Conservation (phyloP, 2,329 filamentous ascomycete genomes). For the Stachybotrys echinatus region DNA sequence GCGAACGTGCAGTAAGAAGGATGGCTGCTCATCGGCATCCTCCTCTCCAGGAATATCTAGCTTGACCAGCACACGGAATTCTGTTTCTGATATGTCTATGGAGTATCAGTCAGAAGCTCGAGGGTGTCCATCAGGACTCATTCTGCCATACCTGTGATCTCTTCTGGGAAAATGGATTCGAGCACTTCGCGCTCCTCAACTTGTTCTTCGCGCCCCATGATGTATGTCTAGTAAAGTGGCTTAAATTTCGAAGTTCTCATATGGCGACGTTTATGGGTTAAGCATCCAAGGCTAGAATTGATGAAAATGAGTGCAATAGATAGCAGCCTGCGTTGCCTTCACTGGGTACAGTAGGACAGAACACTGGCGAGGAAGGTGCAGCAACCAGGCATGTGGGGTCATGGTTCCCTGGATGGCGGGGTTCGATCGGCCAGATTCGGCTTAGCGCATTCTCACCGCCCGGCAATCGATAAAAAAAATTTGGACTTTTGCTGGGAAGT, state of each 20-base stretch:
- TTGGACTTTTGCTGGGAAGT: conserved; percentile 3
- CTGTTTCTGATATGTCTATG: conserved; percentile 80
- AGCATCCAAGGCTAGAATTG: not conserved
- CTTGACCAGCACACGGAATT: conserved; percentile 81
- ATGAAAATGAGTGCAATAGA: not conserved
- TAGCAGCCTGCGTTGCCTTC: not conserved
- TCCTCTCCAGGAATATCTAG: conserved; percentile 71
- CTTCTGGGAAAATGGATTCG: conserved; percentile 92
- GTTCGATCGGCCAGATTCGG: conserved; percentile 12
- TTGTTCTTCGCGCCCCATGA: conserved; percentile 78
- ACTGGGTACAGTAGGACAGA: too few relatives aligned
- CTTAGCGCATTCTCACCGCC: conserved; percentile 26
- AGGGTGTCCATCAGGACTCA: not conserved
- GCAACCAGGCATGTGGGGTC: not conserved
- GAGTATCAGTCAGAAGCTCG: conserved; percentile 4
- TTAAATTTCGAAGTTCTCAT: too few relatives aligned
- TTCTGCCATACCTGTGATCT: conserved; percentile 72
- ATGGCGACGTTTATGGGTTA: too few relatives aligned
- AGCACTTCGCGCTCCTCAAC: conserved; percentile 95
- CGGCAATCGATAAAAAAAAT: conserved; percentile 24
- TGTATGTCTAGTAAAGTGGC: too few relatives aligned
- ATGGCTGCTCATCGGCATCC: conserved; percentile 59
- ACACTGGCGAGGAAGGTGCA: too few relatives aligned
- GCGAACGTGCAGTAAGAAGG: conserved; percentile 75
- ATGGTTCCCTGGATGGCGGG: conserved; percentile 16